phyloP scores from a whole-genome alignment of 148 eudicot species.

The Drosera capensis region DNA sequence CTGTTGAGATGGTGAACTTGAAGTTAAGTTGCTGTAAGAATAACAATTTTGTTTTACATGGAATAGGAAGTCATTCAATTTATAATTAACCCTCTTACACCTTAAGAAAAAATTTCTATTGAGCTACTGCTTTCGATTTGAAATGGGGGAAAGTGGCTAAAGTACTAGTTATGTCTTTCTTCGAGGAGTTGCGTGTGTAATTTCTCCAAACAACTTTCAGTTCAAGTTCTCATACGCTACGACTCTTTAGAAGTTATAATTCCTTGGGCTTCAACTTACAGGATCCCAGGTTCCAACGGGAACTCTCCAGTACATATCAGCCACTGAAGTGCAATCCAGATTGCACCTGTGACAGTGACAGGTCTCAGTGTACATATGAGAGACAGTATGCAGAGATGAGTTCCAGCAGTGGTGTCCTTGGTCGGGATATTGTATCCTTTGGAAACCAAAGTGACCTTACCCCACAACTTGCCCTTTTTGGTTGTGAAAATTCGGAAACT shows the following conservation, averaged over 20 bases:
- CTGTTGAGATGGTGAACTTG: too few relatives aligned
- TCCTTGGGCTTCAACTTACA: slow-evolving; percentile 6
- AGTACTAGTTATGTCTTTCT: too few relatives aligned
- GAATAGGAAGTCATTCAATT: too few relatives aligned
- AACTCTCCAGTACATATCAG: slow-evolving; percentile 53
- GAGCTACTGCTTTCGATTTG: too few relatives aligned
- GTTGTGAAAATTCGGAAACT: slow-evolving; percentile 87
- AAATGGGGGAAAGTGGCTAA: too few relatives aligned
- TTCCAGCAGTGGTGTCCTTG: slow-evolving; percentile 90
- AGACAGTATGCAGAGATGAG: slow-evolving; percentile 97
- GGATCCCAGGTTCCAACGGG: slow-evolving; percentile 89
- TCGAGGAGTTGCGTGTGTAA: too few relatives aligned
- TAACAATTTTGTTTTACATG: too few relatives aligned
- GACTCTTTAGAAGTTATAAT: too few relatives aligned
- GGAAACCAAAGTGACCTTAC: slow-evolving; percentile 73
- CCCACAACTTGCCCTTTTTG: slow-evolving; percentile 80
- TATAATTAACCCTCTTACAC: too few relatives aligned
- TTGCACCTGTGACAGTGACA: slow-evolving; percentile 53
- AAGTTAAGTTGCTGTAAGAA: too few relatives aligned
- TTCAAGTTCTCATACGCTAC: background rate
- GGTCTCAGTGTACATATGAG: slow-evolving; percentile 54
- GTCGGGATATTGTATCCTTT: slow-evolving; percentile 75
- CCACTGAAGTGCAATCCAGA: slow-evolving; percentile 72
- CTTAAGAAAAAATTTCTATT: too few relatives aligned
- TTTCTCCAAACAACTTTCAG: too few relatives aligned